Evolutionary conservation across 108 stramenopile genomes (phyloP).

Genomic region (Halocafeteria seosinensis): DNA sequence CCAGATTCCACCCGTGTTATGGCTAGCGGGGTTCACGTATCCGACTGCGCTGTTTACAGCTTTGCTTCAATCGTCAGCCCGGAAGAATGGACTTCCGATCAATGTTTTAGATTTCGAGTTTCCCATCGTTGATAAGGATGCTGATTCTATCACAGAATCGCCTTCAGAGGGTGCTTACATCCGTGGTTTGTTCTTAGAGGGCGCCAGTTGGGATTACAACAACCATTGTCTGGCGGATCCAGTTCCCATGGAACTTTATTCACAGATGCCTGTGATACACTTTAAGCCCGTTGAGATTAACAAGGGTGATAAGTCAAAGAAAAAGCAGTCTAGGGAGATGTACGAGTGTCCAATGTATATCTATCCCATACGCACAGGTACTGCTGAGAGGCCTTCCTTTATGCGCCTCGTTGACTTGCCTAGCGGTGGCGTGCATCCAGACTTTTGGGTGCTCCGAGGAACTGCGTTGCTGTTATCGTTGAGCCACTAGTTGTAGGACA

Average conservation of each 20-base stretch:
- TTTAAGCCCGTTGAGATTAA: slow-evolving; percentile 41
- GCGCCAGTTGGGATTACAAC: slow-evolving; percentile 36
- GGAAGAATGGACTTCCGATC: slow-evolving; percentile 40
- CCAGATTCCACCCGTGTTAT: slow-evolving; percentile 35
- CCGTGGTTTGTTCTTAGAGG: slow-evolving; percentile 39
- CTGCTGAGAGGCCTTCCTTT: slow-evolving; percentile 42
- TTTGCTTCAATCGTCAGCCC: slow-evolving; percentile 38
- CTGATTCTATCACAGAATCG: background rate
- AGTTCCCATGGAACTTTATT: slow-evolving; percentile 39
- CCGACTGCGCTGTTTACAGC: slow-evolving; percentile 49
- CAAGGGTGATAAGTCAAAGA: slow-evolving; percentile 17
- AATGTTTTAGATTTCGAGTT: slow-evolving; percentile 44
- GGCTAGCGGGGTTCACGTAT: slow-evolving; percentile 48
- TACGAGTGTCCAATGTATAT: slow-evolving; percentile 46
- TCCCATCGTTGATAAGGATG: slow-evolving; percentile 5
- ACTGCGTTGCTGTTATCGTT: slow-evolving; percentile 33
- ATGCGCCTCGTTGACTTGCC: slow-evolving; percentile 31
- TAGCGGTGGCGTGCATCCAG: slow-evolving; percentile 19
- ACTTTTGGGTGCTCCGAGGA: slow-evolving; percentile 48
- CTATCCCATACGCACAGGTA: slow-evolving; percentile 47
- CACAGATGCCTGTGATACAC: slow-evolving; percentile 43
- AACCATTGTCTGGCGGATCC: slow-evolving; percentile 35
- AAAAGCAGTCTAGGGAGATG: slow-evolving; percentile 25
- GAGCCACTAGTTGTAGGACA: too few relatives aligned
- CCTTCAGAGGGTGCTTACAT: slow-evolving; percentile 47